phyloP scores from a whole-genome alignment of 106 monocot genomes.

The Dendrobium catenatum region DNA sequence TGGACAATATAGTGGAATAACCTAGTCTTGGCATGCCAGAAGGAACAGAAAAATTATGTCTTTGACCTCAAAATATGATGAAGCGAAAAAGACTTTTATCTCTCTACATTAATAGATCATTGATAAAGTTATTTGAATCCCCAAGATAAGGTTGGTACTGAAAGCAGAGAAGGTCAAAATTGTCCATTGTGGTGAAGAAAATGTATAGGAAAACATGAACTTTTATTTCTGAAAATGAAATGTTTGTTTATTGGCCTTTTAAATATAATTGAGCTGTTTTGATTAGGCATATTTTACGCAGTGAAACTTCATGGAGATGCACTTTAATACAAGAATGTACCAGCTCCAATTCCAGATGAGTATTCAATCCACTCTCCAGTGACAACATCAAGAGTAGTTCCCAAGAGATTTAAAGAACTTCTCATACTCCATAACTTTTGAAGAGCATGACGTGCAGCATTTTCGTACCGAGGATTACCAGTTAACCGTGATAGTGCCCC shows the following conservation, averaged over 20 bases:
- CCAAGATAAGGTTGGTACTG: too few species aligned
- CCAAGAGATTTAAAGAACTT: constrained; percentile 85
- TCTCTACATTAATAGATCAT: neutral
- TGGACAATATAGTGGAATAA: too few species aligned
- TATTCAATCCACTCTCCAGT: constrained; percentile 87
- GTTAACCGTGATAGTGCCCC: constrained; percentile 79
- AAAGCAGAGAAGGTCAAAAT: neutral
- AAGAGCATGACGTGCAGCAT: constrained; percentile 73
- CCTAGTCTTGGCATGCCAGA: too few species aligned
- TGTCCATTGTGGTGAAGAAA: neutral
- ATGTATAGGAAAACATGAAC: neutral
- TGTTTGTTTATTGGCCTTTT: neutral
- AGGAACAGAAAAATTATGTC: neutral
- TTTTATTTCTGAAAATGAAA: neutral
- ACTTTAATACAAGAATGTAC: constrained; percentile 27
- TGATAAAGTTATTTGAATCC: neutral
- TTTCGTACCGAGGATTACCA: constrained; percentile 72
- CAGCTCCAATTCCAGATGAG: constrained; percentile 90
- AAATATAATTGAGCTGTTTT: neutral
- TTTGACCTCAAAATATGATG: neutral
- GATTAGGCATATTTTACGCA: neutral
- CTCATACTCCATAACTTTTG: constrained; percentile 95
- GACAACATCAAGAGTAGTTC: constrained; percentile 81
- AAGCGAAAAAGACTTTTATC: neutral
- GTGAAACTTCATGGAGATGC: neutral